Conservation (phyloP, 805 yeast genomes). For the Saturnispora bothae region DNA sequence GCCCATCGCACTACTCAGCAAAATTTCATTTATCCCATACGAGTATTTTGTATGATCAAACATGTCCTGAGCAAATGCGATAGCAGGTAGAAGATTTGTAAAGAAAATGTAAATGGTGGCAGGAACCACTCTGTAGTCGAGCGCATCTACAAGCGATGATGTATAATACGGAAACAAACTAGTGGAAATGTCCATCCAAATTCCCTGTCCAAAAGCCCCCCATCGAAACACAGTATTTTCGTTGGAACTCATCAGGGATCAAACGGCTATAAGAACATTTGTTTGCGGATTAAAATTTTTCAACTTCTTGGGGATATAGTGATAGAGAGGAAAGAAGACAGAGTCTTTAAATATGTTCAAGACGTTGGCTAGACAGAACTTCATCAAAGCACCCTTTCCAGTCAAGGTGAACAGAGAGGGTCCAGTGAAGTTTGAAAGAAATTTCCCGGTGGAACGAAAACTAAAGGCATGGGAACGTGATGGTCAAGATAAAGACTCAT, state of each 20-base stretch:
- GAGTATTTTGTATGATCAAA: conserved; percentile 80
- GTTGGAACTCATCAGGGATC: not conserved
- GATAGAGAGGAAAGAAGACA: too few species aligned
- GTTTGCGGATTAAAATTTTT: not conserved
- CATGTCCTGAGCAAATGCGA: conserved; percentile 96
- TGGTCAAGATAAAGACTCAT: conserved; percentile 51
- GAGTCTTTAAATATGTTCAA: not conserved
- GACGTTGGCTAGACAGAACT: not conserved
- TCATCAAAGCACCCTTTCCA: conserved; percentile 21
- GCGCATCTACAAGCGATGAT: conserved; percentile 76
- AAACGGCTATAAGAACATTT: too few species aligned
- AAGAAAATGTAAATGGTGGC: conserved; percentile 74
- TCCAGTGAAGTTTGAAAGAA: conserved; percentile 29
- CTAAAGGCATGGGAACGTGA: conserved; percentile 59
- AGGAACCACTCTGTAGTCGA: conserved; percentile 81
- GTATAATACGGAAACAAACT: conserved; percentile 53
- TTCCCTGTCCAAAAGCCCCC: conserved; percentile 36
- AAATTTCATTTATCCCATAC: conserved; percentile 86
- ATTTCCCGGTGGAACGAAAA: conserved; percentile 30
- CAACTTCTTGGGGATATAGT: too few species aligned
- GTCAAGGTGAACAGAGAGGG: not conserved
- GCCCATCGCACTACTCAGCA: conserved; percentile 75
- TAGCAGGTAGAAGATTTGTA: conserved; percentile 84
- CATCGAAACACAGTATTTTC: conserved; percentile 17
- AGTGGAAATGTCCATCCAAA: conserved; percentile 38